phyloP scores from a whole-genome alignment of 345 rosid genomes.

The Syzygium grande region DNA sequence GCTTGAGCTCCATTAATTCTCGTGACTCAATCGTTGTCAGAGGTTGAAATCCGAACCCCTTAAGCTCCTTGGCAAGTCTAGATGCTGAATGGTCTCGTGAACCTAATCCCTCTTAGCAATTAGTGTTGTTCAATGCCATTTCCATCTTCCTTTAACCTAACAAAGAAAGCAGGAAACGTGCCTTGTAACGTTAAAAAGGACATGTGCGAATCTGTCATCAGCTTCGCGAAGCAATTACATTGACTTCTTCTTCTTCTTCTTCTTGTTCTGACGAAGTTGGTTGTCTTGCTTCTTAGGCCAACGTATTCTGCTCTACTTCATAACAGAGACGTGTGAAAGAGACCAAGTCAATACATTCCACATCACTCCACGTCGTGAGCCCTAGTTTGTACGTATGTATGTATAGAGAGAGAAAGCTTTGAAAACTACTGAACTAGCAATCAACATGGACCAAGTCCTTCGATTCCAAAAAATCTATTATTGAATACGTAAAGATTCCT shows the following conservation, averaged over 20 bases:
- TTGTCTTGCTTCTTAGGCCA: not conserved
- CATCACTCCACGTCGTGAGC: not conserved
- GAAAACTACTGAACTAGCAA: not conserved
- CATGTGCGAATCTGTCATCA: not conserved
- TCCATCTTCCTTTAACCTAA: not conserved
- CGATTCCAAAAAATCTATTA: not conserved
- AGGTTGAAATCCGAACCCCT: not conserved
- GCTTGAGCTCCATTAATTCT: not conserved
- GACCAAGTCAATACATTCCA: not conserved
- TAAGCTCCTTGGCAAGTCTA: not conserved
- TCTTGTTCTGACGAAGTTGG: not conserved
- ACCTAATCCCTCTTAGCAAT: not conserved
- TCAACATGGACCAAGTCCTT: not conserved
- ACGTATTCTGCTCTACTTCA: not conserved
- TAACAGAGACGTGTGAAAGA: not conserved
- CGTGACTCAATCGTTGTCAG: not conserved
- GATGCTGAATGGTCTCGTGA: not conserved
- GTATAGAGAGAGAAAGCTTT: not conserved
- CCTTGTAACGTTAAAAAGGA: not conserved
- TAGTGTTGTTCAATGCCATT: not conserved
- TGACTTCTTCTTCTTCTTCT: not conserved
- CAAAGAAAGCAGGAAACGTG: not conserved
- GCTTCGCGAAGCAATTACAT: not conserved
- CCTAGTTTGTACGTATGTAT: not conserved
- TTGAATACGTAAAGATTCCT: not conserved